Evolutionary conservation across 2,329 filamentous ascomycete species (phyloP), one percentile per base, ranked within the genome.

Genomic region (Byssothecium circinans): DNA sequence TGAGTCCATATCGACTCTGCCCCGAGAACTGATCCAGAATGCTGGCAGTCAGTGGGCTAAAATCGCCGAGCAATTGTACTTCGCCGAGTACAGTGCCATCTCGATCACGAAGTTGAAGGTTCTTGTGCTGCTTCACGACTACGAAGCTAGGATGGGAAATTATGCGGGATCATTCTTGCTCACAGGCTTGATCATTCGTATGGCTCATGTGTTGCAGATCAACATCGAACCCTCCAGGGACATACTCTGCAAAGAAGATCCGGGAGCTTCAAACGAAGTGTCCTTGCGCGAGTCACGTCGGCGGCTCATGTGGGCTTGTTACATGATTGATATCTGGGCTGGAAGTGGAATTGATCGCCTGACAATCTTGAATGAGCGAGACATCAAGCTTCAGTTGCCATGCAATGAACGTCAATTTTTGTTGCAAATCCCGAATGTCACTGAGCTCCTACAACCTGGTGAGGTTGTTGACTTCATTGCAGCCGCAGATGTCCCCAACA

Each of bases 271-370:
- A 1, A 67, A 66, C 34, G 64, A 67, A 43, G 56, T 62, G 2
- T 65, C 64, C 7, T 53, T 62, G 22, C 49, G 57, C 47, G 64
- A 67, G 30, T 65, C 60, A 17, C 52, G 60, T n/a, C 54, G 64
- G 43, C 49, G 64, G n/a, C 40, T 67, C 8, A 67, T 67, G 64
- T 67, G 64, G 64, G 62, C 64, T 8, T 67, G 64, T 40, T 67
- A 66, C 43, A 64, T 67, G 62, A 60, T 67, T 32, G 64, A 67
- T 47, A 63, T 67, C 8, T 67, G 64, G 64, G 64, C 64, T 30
- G 64, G 64, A 10, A 66, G 64, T 45, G 64, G 64, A 8, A 62
- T 67, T 10, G 64, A 67, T 41, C 64, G 64, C 37, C 51, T 67
- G 27, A 67, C 64, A 17, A 66, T 67, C 11, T 32, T 67, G 39